Conservation (phyloP, 495 filamentous ascomycete species). For the Penicillium herquei region DNA sequence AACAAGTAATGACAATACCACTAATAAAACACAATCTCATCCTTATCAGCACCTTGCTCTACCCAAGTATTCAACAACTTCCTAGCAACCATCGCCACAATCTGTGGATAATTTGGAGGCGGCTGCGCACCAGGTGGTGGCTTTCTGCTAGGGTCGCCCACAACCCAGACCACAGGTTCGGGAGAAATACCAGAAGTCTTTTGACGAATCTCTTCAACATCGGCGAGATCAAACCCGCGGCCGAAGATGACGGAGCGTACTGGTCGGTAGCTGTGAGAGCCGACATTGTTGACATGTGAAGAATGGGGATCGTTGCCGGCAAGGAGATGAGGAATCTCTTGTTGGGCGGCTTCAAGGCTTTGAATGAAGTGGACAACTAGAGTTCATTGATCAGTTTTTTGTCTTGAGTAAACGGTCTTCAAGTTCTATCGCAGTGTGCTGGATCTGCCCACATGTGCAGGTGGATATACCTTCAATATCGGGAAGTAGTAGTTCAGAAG, state of each 20-base stretch:
- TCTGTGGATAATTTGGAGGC: neutral
- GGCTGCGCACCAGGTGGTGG: neutral
- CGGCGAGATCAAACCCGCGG: neutral
- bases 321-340: neutral
- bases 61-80: neutral
- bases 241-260: neutral
- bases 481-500: neutral
- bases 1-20: neutral
- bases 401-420: too few relatives aligned
- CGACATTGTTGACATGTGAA: neutral
- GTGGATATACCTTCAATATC: neutral
- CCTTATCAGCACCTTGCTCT: neutral
- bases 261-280: neutral
- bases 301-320: neutral
- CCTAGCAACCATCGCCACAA: neutral
- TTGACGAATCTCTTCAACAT: neutral
- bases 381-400: neutral
- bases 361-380: neutral
- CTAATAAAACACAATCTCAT: neutral
- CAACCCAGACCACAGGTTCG: neutral
- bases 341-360: neutral
- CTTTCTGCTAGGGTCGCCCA: neutral
- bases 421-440: too few relatives aligned
- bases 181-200: neutral
- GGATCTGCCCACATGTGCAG: too few relatives aligned